Evolutionary conservation across 2,329 filamentous ascomycete species (phyloP).

Genomic region (Scleromitrula shiraiana): DNA sequence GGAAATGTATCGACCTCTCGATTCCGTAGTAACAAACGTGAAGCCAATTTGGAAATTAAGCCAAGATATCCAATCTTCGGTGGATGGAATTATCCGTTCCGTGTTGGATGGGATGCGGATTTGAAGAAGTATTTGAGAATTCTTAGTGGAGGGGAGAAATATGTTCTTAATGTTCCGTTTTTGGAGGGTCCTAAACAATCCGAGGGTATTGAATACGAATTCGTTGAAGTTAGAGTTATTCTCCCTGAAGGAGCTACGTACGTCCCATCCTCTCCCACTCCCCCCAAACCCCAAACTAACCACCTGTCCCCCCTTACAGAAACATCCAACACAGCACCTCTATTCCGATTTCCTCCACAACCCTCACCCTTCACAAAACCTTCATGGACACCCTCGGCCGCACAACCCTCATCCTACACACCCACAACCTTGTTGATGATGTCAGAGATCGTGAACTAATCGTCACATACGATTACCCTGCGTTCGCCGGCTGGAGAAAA

Average conservation of each 20-base stretch:
- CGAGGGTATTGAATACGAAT: slow-evolving; percentile 81
- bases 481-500: slow-evolving; percentile 70
- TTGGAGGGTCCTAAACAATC: slow-evolving; percentile 80
- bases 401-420: slow-evolving; percentile 71
- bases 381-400: slow-evolving; percentile 92
- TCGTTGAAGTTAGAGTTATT: slow-evolving; percentile 71
- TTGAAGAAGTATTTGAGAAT: slow-evolving; percentile 68
- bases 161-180: slow-evolving; percentile 84
- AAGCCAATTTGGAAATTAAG: slow-evolving; percentile 81
- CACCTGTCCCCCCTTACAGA: slow-evolving; percentile 37
- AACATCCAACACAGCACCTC: slow-evolving; percentile 72
- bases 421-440: slow-evolving; percentile 84
- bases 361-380: slow-evolving; percentile 63
- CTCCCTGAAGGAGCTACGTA: slow-evolving; percentile 86
- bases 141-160: slow-evolving; percentile 54
- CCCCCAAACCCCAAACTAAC: slow-evolving; percentile 40
- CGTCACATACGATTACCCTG: slow-evolving; percentile 81
- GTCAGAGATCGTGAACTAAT: slow-evolving; percentile 75
- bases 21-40: slow-evolving; percentile 69
- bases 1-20: slow-evolving; percentile 93
- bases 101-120: slow-evolving; percentile 90
- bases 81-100: slow-evolving; percentile 97
- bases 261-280: slow-evolving; percentile 39
- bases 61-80: slow-evolving; percentile 95
- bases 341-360: slow-evolving; percentile 58